A percentile compares a stretch with the other conserved stretches of the same genome.
phyloP scores from a whole-genome alignment of 2,329 filamentous ascomycete species.

The Pochonia chlamydosporia region DNA sequence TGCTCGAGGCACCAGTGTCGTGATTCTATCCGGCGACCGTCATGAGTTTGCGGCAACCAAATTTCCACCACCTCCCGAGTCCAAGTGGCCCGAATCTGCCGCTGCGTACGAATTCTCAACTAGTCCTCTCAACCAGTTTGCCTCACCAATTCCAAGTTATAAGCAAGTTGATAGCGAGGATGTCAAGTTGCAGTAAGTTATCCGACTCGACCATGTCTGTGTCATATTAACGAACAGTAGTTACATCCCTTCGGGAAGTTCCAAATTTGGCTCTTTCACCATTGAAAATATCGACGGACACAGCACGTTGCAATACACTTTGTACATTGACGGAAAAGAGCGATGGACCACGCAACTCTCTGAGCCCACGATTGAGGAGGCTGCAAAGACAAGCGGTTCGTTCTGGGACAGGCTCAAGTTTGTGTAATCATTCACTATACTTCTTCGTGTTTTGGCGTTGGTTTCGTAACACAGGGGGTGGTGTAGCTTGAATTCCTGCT shows the following conservation, averaged over 20 bases:
- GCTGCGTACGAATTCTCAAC: constrained; percentile 87
- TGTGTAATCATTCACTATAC: not conserved
- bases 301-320: constrained; percentile 70
- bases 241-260: constrained; percentile 78
- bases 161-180: constrained; percentile 75
- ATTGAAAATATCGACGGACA: constrained; percentile 62
- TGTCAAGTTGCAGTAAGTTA: constrained; percentile 69
- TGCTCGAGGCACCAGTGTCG: constrained; percentile 67
- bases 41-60: constrained; percentile 94
- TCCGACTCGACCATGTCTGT: constrained; percentile 15
- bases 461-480: not conserved
- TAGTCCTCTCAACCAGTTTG: constrained; percentile 90
- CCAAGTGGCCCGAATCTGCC: constrained; percentile 56
- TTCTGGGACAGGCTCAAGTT: constrained; percentile 41
- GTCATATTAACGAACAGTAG: constrained; percentile 28
- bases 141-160: constrained; percentile 79
- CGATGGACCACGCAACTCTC: constrained; percentile 62
- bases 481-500: not conserved
- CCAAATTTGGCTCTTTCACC: constrained; percentile 71
- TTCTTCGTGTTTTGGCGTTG: not conserved
- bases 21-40: constrained; percentile 85
- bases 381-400: constrained; percentile 27
- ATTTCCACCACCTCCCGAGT: constrained; percentile 56
- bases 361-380: constrained; percentile 29
- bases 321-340: constrained; percentile 78